A percentile compares a stretch with the other conserved stretches of the same genome.
These are phyloP conservation scores for Naematelia aurantialba DNA, from an alignment of 768 basidiomycete species.

Conservation along the genomic window DNA sequence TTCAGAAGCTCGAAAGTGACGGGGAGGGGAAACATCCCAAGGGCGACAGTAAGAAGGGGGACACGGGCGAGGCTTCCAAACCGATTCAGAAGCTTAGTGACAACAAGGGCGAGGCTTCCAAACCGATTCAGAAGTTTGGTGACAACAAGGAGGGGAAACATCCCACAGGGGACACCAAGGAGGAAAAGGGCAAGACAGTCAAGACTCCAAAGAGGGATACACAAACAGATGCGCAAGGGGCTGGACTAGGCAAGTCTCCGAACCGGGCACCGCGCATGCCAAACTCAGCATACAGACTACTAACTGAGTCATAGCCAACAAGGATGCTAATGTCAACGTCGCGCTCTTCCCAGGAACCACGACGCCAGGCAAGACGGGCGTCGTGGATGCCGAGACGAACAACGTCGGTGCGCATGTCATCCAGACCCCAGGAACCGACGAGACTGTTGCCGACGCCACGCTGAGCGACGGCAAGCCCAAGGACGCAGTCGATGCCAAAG, in stretches of 20 bases:
- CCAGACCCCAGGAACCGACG: slow-evolving; percentile 2
- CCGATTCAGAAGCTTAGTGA: neutral
- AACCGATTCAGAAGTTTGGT: neutral
- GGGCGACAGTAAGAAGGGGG: neutral
- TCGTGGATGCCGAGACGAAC: neutral
- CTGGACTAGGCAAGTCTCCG: neutral
- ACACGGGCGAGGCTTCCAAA: neutral
- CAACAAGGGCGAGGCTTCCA: no score
- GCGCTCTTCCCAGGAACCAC: slow-evolving; percentile 1
- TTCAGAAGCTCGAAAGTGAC: neutral
- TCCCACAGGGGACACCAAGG: no score
- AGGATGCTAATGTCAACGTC: neutral
- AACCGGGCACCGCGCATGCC: neutral
- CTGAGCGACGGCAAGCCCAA: neutral
- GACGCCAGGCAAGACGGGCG: neutral
- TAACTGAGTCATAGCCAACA: neutral
- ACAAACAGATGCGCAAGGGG: neutral
- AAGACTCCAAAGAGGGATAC: neutral
- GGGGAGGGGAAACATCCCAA: neutral
- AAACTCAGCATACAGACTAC: neutral
- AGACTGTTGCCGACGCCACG: neutral
- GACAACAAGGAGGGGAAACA: neutral
- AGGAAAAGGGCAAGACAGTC: neutral
- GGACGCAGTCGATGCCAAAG: neutral
- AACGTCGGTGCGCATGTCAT: slow-evolving; percentile 1